Evolutionary conservation across 169 alveolate genomes (phyloP).

Genomic region (Cryptosporidium parvum): DNA sequence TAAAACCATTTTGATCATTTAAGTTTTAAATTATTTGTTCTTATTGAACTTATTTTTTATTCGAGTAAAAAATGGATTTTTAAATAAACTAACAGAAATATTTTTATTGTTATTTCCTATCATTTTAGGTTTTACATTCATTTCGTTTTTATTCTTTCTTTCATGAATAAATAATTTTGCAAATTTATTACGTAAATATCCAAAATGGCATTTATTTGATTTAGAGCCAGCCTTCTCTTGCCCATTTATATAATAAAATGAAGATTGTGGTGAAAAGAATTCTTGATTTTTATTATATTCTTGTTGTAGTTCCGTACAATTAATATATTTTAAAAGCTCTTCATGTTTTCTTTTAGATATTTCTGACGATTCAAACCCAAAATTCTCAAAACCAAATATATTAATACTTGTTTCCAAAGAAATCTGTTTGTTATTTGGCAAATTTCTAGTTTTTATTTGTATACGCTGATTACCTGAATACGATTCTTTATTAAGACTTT

Average conservation of each 20-base stretch:
- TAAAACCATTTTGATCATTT: too few relatives aligned
- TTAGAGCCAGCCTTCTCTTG: not conserved
- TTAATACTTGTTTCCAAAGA: conserved; percentile 42
- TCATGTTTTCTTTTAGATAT: not conserved
- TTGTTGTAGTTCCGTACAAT: not conserved
- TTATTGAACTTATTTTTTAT: not conserved
- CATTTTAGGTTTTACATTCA: not conserved
- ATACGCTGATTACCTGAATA: not conserved
- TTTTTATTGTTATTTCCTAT: not conserved
- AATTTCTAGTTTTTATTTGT: not conserved
- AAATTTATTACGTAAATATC: not conserved
- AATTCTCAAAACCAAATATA: conserved; percentile 31
- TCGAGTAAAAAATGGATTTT: not conserved
- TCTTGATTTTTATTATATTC: not conserved
- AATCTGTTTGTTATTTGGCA: not conserved
- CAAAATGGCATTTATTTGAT: not conserved
- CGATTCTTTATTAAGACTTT: not conserved
- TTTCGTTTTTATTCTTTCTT: conserved; percentile 3
- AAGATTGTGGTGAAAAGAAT: conserved; percentile 3
- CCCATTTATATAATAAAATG: not conserved
- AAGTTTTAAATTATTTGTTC: too few relatives aligned
- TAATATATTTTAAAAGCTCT: conserved; percentile 9
- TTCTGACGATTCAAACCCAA: conserved; percentile 36
- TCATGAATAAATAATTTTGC: not conserved
- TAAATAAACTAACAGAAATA: not conserved